A percentile compares a stretch with the other conserved stretches of the same genome.
These are phyloP conservation scores for Triangularia setosa DNA, from an alignment of 2,329 filamentous ascomycete species.

Conservation along the genomic window DNA sequence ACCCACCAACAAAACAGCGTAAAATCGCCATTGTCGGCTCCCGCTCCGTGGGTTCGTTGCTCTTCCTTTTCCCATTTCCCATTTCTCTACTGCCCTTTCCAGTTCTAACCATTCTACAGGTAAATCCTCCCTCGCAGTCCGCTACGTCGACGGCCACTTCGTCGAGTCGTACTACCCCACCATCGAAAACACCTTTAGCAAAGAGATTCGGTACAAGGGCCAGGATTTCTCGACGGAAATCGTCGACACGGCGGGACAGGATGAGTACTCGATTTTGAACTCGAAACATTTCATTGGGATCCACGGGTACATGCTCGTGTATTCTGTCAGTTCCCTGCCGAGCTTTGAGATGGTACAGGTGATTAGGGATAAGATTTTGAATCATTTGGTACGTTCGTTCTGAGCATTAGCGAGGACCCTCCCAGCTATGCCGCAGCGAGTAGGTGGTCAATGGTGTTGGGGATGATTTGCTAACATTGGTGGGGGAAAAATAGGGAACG, in stretches of 20 bases:
- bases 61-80: neutral
- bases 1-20: conserved; percentile 75
- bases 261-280: conserved; percentile 98
- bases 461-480: neutral
- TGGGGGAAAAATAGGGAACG: conserved; percentile 59
- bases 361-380: conserved; percentile 94
- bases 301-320: conserved; percentile 97
- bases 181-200: conserved; percentile 98
- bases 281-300: conserved; percentile 99
- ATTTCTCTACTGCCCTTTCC: neutral
- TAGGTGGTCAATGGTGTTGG: neutral
- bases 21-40: conserved; percentile 96
- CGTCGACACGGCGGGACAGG: conserved; percentile 96
- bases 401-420: neutral
- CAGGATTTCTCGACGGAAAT: conserved; percentile 96
- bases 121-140: conserved; percentile 95
- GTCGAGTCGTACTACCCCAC: conserved; percentile 99
- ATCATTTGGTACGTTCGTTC: conserved; percentile 71
- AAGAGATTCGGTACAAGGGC: conserved; percentile 86
- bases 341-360: conserved; percentile 98
- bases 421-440: neutral
- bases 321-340: conserved; percentile 90
- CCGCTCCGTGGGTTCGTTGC: conserved; percentile 71
- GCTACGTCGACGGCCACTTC: conserved; percentile 96
- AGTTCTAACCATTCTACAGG: conserved; percentile 51